A percentile compares a stretch with the other conserved stretches of the same genome.
These are phyloP conservation scores for Epithele typhae DNA, from an alignment of 768 basidiomycete species.

Conservation along the genomic window DNA sequence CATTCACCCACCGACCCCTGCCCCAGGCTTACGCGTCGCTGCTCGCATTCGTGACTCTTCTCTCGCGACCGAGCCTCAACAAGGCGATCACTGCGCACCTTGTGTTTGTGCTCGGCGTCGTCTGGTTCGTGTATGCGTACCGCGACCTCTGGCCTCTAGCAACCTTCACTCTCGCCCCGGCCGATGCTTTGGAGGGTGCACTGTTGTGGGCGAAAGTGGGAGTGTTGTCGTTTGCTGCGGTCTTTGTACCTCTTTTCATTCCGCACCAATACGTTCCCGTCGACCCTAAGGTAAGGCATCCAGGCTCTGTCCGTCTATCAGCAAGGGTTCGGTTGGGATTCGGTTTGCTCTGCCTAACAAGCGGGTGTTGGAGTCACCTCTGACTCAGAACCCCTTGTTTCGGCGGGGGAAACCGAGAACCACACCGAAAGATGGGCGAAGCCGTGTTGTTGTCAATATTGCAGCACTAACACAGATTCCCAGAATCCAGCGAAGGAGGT, in stretches of 20 bases:
- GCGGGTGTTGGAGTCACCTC: too few species aligned
- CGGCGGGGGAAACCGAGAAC: too few species aligned
- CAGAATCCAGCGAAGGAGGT: conserved; percentile 22
- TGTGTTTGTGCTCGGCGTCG: conserved; percentile 41
- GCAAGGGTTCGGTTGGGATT: background rate
- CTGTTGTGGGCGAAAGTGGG: conserved; percentile 51
- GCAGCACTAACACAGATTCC: background rate
- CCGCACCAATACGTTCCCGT: conserved; percentile 57
- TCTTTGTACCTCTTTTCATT: conserved; percentile 48
- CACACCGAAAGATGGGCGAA: too few species aligned
- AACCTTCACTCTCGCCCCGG: conserved; percentile 46
- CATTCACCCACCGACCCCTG: conserved; percentile 28
- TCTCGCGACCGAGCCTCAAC: conserved; percentile 9
- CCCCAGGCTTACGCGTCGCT: conserved; percentile 22
- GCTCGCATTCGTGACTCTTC: conserved; percentile 19
- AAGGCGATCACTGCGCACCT: conserved; percentile 39
- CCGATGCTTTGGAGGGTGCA: conserved; percentile 44
- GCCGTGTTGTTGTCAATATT: too few species aligned
- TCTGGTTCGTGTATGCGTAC: conserved; percentile 47
- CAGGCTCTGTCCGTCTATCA: background rate
- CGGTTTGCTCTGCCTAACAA: too few species aligned
- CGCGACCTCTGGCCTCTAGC: conserved; percentile 58
- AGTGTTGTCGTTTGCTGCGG: conserved; percentile 40
- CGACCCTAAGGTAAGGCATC: conserved; percentile 41
- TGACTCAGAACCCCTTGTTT: too few species aligned